Conservation (phyloP, 2,329 filamentous ascomycete species). For the Cryphonectria parasitica region DNA sequence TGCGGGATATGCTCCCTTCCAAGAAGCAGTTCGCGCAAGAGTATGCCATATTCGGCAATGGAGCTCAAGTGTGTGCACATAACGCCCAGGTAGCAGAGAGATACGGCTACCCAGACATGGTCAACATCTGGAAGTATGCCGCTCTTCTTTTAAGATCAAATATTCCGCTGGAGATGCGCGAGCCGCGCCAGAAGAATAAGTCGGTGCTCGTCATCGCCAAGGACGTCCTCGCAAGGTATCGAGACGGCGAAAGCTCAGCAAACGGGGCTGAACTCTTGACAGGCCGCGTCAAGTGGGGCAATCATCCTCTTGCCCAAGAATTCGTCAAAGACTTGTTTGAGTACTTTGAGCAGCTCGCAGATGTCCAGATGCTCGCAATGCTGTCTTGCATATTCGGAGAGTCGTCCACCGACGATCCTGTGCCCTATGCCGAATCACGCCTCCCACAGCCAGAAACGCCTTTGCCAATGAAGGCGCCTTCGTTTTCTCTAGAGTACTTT, state of each 20-base stretch:
- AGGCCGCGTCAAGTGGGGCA: conserved; percentile 70
- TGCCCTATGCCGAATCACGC: conserved; percentile 61
- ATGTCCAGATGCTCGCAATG: conserved; percentile 74
- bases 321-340: conserved; percentile 66
- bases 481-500: conserved; percentile 70
- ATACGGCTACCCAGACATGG: conserved; percentile 71
- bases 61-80: conserved; percentile 78
- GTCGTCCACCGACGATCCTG: conserved; percentile 56
- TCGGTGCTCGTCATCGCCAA: conserved; percentile 72
- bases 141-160: conserved; percentile 77
- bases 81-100: conserved; percentile 80
- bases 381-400: conserved; percentile 72
- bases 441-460: conserved; percentile 64
- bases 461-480: conserved; percentile 66
- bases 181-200: conserved; percentile 56
- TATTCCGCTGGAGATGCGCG: conserved; percentile 69
- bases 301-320: conserved; percentile 65
- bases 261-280: conserved; percentile 42
- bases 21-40: conserved; percentile 76
- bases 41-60: conserved; percentile 84
- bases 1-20: conserved; percentile 74
- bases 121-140: conserved; percentile 82
- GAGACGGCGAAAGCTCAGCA: conserved; percentile 30
- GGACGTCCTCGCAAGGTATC: conserved; percentile 55
- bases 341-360: conserved; percentile 64